Percentiles rank a stretch among this genome's conserved stretches.
These are phyloP conservation scores for Pseudonitzschia delicatissima DNA, from an alignment of 108 stramenopile species.

Conservation along the genomic window DNA sequence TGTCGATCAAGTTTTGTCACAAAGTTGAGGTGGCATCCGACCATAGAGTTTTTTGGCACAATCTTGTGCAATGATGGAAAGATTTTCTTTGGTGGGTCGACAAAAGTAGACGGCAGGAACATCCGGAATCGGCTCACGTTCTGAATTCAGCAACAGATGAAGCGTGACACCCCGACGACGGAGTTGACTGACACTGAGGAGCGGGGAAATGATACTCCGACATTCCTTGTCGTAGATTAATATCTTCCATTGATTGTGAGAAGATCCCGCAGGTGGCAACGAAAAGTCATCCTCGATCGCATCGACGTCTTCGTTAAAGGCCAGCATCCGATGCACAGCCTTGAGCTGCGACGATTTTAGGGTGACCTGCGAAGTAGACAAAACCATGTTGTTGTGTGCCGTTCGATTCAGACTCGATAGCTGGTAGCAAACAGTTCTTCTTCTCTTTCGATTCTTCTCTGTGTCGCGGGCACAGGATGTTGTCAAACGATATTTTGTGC, in stretches of 20 bases:
- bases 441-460: too few relatives aligned
- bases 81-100: conserved; percentile 88
- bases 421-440: too few relatives aligned
- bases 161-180: conserved; percentile 95
- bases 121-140: conserved; percentile 94
- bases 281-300: conserved; percentile 36
- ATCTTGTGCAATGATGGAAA: conserved; percentile 88
- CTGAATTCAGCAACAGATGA: conserved; percentile 86
- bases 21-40: conserved; percentile 85
- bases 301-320: conserved; percentile 55
- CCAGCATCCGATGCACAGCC: conserved; percentile 78
- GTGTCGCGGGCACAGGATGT: too few relatives aligned
- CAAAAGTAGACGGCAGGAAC: conserved; percentile 97
- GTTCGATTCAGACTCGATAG: too few relatives aligned
- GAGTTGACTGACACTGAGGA: conserved; percentile 91
- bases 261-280: conserved; percentile 57
- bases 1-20: conserved; percentile 78
- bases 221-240: conserved; percentile 94
- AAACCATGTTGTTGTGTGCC: not conserved
- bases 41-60: conserved; percentile 74
- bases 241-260: conserved; percentile 94
- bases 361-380: conserved; percentile 30
- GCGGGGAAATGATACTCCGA: conserved; percentile 94
- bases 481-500: too few relatives aligned
- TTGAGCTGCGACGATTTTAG: conserved; percentile 74